Conservation (phyloP, 1,139 yeast genomes). For the Groenewaldozyma sp. region DNA sequence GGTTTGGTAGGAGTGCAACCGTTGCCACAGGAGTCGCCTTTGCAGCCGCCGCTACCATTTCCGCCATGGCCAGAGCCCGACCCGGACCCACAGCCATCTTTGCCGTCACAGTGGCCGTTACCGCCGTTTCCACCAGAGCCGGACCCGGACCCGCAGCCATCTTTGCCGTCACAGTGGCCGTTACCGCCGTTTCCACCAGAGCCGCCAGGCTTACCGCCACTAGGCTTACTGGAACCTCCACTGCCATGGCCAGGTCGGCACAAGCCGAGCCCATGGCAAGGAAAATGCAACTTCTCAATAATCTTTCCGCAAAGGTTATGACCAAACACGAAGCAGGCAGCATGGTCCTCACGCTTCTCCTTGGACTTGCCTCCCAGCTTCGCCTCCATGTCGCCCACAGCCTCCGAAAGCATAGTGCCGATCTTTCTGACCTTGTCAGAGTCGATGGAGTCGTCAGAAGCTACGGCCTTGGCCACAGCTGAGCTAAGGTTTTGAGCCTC, state of each 20-base stretch:
- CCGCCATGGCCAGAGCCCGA: neutral
- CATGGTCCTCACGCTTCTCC: slow-evolving; percentile 1
- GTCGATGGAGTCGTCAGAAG: neutral
- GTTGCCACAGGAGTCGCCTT: neutral
- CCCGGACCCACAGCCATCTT: neutral
- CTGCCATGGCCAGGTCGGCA: neutral
- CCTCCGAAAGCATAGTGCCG: neutral
- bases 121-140: neutral
- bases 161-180: neutral
- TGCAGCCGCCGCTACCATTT: neutral
- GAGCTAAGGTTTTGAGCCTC: neutral
- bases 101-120: neutral
- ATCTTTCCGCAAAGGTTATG: neutral
- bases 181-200: neutral
- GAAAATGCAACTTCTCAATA: too few relatives aligned
- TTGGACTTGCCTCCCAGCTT: too few relatives aligned
- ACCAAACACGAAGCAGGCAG: neutral
- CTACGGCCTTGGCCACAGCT: neutral
- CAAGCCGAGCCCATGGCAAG: too few relatives aligned
- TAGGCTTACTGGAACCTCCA: neutral
- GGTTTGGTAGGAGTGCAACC: too few relatives aligned
- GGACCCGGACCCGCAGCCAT: neutral
- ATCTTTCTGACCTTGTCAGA: neutral
- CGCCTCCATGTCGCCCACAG: neutral
- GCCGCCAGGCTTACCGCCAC: neutral